phyloP scores from a whole-genome alignment of 2,329 filamentous ascomycete species.

The Coniella lustricola region DNA sequence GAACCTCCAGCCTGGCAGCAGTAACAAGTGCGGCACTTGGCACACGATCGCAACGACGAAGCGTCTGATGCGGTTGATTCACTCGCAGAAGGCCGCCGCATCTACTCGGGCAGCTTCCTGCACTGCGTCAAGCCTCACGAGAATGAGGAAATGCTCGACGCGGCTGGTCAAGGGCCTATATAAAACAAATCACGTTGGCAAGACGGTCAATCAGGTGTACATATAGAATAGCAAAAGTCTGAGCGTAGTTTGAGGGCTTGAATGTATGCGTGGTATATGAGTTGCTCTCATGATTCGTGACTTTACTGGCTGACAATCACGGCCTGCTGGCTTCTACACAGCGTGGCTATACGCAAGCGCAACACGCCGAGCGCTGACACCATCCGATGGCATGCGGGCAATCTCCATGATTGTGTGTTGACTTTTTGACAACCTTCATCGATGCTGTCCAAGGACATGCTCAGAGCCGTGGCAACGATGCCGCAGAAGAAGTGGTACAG shows the following conservation, averaged over 20 bases:
- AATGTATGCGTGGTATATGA: too few species aligned
- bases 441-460: constrained; percentile 33
- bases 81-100: constrained; percentile 28
- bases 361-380: constrained; percentile 54
- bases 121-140: constrained; percentile 41
- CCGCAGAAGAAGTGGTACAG: too few species aligned
- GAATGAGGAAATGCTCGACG: constrained; percentile 27
- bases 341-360: constrained; percentile 37
- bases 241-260: constrained; percentile 39
- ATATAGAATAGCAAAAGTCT: constrained; percentile 40
- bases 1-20: not conserved
- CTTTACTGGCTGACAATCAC: not conserved
- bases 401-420: constrained; percentile 60
- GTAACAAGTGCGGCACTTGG: not conserved
- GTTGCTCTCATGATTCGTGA: too few species aligned
- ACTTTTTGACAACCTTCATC: constrained; percentile 48
- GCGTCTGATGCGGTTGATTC: not conserved
- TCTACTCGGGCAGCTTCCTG: constrained; percentile 60
- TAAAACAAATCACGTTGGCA: constrained; percentile 53
- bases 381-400: constrained; percentile 37
- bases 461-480: too few species aligned
- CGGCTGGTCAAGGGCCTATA: constrained; percentile 31
- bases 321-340: constrained; percentile 15
- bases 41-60: not conserved
- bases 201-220: constrained; percentile 42